phyloP scores from a whole-genome alignment of 345 rosid genomes.

The Populus tremula region DNA sequence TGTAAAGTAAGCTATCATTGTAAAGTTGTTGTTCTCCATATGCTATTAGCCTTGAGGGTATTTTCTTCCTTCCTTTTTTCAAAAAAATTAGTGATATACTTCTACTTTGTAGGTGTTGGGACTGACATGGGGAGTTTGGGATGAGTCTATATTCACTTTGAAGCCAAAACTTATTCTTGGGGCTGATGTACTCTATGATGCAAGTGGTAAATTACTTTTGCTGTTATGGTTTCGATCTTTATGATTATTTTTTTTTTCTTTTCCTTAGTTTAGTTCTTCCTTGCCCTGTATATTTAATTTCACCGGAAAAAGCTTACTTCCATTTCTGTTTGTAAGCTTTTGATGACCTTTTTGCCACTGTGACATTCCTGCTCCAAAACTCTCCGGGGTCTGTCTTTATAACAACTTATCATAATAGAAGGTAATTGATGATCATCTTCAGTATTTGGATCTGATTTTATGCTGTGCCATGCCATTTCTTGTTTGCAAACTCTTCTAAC shows the following conservation, averaged over 20 bases:
- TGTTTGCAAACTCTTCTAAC: not conserved
- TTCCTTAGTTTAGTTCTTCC: not conserved
- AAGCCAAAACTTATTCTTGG: conserved; percentile 68
- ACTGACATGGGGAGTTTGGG: conserved; percentile 89
- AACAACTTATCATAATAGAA: conserved; percentile 86
- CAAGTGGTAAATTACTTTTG: conserved; percentile 48
- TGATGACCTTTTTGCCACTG: conserved; percentile 80
- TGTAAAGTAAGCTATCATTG: conserved; percentile 47
- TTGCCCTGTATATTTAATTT: not conserved
- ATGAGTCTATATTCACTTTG: conserved; percentile 53
- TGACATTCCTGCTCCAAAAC: conserved; percentile 67
- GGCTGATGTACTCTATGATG: conserved; percentile 83
- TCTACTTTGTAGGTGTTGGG: conserved; percentile 49
- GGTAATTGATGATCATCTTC: conserved; percentile 41
- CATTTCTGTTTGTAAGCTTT: conserved; percentile 50
- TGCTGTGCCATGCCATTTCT: not conserved
- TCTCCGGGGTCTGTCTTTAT: conserved; percentile 72
- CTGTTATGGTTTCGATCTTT: not conserved
- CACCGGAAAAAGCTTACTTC: conserved; percentile 10
- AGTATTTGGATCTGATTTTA: conserved; percentile 4
- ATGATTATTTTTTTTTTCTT: conserved; percentile 10
- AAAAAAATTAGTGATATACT: not conserved
- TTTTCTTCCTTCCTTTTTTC: too few species aligned
- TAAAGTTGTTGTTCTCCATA: not conserved
- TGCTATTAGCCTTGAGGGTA: not conserved